These are phyloP conservation scores for Pseudogymnoascus sp. DNA, from an alignment of 2,329 filamentous ascomycete species.

Conservation along the genomic window DNA sequence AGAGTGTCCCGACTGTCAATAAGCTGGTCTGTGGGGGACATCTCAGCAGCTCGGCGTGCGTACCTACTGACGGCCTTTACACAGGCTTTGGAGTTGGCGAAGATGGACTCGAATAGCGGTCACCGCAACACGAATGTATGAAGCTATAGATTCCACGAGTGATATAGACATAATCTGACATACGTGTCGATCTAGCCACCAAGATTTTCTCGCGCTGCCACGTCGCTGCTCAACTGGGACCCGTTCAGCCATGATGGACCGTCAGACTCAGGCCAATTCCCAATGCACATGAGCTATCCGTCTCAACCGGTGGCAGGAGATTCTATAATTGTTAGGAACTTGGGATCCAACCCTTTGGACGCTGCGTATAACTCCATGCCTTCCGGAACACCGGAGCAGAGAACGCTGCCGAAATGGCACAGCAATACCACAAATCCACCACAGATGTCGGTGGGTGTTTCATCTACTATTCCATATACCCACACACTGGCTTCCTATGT, in stretches of 20 bases:
- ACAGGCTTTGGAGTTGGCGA: neutral
- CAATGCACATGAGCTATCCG: neutral
- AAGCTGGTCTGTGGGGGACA: neutral
- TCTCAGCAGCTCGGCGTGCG: neutral
- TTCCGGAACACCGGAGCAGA: neutral
- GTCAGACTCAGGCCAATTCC: neutral
- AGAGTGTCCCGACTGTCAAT: neutral
- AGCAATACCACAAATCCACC: neutral
- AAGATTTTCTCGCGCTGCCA: neutral
- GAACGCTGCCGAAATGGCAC: neutral
- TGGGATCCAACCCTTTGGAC: neutral
- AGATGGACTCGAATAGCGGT: neutral
- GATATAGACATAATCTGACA: neutral
- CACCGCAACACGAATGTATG: constrained; percentile 4
- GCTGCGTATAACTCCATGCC: neutral
- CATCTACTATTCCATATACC: constrained; percentile 1
- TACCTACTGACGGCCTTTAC: neutral
- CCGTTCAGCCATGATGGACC: neutral
- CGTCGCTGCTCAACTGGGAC: neutral
- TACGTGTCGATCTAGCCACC: neutral
- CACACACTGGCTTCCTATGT: neutral
- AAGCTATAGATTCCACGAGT: neutral
- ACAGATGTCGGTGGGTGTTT: neutral
- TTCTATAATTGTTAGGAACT: neutral
- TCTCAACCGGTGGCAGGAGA: neutral